Base-by-base conservation (phyloP, 2,329 filamentous ascomycete species). In the Fusarium succisae region DNA sequence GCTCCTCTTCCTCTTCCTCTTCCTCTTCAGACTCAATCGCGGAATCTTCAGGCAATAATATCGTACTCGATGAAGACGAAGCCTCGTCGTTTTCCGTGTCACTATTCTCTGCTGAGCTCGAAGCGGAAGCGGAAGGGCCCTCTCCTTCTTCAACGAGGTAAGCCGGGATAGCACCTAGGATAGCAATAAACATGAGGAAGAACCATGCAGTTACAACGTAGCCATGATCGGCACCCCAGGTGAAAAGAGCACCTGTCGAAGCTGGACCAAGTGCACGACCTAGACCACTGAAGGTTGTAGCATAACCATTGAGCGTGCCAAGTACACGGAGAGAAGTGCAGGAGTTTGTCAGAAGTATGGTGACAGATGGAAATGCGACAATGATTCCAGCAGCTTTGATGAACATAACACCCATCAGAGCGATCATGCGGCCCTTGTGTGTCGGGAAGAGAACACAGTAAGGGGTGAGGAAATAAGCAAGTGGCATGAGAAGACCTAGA, bases 341-440 rank as follows among this genome's bases (percentile, higher is more conserved):
- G 15, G 92, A 94, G 83, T 98, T 98, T 35, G 95, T 98, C 43
- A 98, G 88, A 54, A 98, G 86, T 76, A 98, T 98, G 11, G 94
- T 97, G 32, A 90, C 92, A 78, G 94, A 96, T 0, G 96, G 96
- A 80, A 98, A 98, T 2, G 93, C 93, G 78, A 98, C 92, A 73
- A 97, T 96, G 67, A 91, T 91, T 44, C 89, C 90, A 62, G 93
- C 88, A 15, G 92, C 92, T 81, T 97, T 97, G 77, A 91, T 76
- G 47, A 94, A 82, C 86, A 98, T 91, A 43, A 97, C 84, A 1
- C 83, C 66, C 63, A 95, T 87, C 56, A 97, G 86, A n/a, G 85
- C 88, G 3, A 84, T 81, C 76, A 93, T 88, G 60, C 93, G 92
- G 6, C 78, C 51, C 1, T 68, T 74, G 0, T 80, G 73, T 32